Base-by-base conservation (phyloP, 78 protist species). In the Dictyostelium brefeldianum region DNA sequence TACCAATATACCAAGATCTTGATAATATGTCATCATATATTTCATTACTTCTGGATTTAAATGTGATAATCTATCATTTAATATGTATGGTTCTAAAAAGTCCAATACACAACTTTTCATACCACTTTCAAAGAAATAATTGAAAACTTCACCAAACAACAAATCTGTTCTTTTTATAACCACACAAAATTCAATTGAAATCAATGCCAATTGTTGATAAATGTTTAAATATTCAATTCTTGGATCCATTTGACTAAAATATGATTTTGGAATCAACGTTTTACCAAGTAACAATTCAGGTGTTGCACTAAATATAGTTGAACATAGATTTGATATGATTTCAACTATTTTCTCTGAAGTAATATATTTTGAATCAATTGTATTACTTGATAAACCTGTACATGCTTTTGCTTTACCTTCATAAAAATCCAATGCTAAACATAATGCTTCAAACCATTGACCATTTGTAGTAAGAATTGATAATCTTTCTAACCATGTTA, bases 41-140 rank as follows among this genome's bases (percentile, higher is more conserved):
- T 94, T 67, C 94, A 94, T 89, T 5, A 94, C 90, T 22, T 69
- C 91, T 10, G 96, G 96, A 46, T 87, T 56, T 15, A 94, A 47
- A 57, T 64, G 25, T 5, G 69, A 29, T 7, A 94, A 43, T 22
- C 89, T 48, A 71, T 89, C 96, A 1, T 57, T 46, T 8, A 94
- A 69, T 3, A 94, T 62, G 17, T 80, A 81, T 12, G 96, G 96
- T 53, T 80, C 94, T 14, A 94, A 78, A 29, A 65, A 59, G 43
- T 94, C 94, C 41, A 94, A 48, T 29, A 94, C 51, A 29, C 27
- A 18, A 51, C 73, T 70, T 48, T 36, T 67, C 79, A 78, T 78
- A 6, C 75, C 67, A 36, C 50, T 50, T 29, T 90, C 95, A 1
- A 69, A 56, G 69, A 59, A 94, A 78, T 79, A 78, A 57, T 85